Conservation (phyloP, 495 filamentous ascomycete species). For the Penicillium robsamsonii region DNA sequence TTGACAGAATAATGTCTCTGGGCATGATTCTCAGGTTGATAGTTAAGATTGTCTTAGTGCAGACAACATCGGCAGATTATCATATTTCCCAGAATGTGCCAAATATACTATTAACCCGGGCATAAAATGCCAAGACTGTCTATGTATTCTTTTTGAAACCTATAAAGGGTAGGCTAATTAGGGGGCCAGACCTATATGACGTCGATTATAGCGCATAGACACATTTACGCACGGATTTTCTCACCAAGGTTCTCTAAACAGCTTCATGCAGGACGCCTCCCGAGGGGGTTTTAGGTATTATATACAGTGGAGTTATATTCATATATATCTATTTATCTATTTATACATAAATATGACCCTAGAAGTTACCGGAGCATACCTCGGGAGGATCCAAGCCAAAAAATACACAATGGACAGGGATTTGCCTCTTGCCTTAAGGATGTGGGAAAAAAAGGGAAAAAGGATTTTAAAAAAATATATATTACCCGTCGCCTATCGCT, state of each 20-base stretch:
- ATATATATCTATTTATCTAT: not conserved
- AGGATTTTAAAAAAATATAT: not conserved
- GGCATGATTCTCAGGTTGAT: not conserved
- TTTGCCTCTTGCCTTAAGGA: not conserved
- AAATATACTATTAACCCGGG: too few relatives aligned
- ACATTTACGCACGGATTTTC: not conserved
- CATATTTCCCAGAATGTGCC: too few relatives aligned
- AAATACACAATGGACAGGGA: not conserved
- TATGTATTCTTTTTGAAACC: not conserved
- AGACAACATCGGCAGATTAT: not conserved
- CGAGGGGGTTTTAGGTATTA: not conserved
- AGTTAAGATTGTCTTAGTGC: not conserved
- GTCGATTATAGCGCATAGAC: slow-evolving; percentile 16
- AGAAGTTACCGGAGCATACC: not conserved
- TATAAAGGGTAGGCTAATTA: slow-evolving; percentile 21
- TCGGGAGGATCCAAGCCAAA: not conserved
- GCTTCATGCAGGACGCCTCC: slow-evolving; percentile 20
- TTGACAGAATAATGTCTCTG: not conserved
- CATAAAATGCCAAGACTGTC: not conserved
- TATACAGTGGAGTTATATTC: not conserved
- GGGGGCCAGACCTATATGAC: slow-evolving; percentile 23
- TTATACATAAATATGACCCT: not conserved
- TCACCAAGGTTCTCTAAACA: slow-evolving; percentile 6
- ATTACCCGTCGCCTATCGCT: not conserved
- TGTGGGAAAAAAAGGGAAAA: not conserved